A percentile compares a stretch with the other conserved stretches of the same genome.
These are phyloP conservation scores for Botryotinia globosa DNA, from an alignment of 2,329 filamentous ascomycete species.

Conservation along the genomic window DNA sequence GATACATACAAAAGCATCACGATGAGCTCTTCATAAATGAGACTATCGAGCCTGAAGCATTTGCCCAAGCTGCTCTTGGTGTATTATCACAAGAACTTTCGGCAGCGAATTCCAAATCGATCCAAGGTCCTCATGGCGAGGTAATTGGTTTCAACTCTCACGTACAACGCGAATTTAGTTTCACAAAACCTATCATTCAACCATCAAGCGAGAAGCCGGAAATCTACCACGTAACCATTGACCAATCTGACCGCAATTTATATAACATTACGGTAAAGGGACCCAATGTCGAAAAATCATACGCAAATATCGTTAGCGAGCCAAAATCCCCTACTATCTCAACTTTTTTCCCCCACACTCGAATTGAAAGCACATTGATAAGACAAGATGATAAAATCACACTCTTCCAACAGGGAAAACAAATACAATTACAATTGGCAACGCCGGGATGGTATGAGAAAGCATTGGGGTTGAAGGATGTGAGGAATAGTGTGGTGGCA, in stretches of 20 bases:
- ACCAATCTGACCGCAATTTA: constrained; percentile 38
- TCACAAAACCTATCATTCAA: constrained; percentile 23
- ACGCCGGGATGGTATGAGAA: constrained; percentile 80
- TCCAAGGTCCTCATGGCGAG: constrained; percentile 44
- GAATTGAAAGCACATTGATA: constrained; percentile 77
- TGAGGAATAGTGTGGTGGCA: constrained; percentile 76
- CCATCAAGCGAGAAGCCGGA: constrained; percentile 20
- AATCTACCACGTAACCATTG: constrained; percentile 31
- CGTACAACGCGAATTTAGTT: constrained; percentile 33
- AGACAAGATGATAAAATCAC: constrained; percentile 60
- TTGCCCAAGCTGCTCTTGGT: constrained; percentile 82
- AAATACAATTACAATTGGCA: constrained; percentile 56
- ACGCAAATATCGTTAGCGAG: constrained; percentile 46
- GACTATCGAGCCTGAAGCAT: constrained; percentile 66
- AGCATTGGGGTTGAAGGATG: constrained; percentile 78
- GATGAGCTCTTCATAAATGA: constrained; percentile 71
- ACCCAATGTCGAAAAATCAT: constrained; percentile 41
- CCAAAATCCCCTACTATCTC: constrained; percentile 52
- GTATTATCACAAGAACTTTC: constrained; percentile 54
- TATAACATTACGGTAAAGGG: constrained; percentile 48
- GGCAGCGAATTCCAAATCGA: constrained; percentile 30
- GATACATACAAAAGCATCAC: constrained; percentile 88
- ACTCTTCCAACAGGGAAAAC: constrained; percentile 69
- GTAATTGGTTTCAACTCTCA: constrained; percentile 50
- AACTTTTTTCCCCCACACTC: constrained; percentile 77